Conservation (phyloP, 2,329 filamentous ascomycete genomes). For the Alternaria sp. region DNA sequence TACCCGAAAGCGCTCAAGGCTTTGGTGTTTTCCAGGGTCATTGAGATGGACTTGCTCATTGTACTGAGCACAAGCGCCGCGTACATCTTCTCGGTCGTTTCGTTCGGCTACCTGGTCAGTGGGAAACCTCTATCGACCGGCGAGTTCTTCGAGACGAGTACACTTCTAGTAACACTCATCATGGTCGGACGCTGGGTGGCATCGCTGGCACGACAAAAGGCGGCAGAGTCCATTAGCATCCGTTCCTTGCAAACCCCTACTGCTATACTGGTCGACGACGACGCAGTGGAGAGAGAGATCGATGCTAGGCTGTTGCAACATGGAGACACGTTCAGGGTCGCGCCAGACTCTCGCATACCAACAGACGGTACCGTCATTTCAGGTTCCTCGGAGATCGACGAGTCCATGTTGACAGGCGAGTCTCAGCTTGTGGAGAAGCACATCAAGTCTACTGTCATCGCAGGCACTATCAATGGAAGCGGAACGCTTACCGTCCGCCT, state of each 20-base stretch:
- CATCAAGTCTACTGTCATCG: constrained; percentile 64
- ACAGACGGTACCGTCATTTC: constrained; percentile 74
- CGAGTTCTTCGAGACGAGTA: constrained; percentile 65
- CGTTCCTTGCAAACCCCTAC: constrained; percentile 65
- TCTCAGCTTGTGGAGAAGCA: constrained; percentile 66
- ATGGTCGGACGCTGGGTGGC: constrained; percentile 61
- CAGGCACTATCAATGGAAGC: constrained; percentile 68
- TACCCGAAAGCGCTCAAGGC: constrained; percentile 71
- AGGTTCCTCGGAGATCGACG: constrained; percentile 72
- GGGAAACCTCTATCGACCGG: constrained; percentile 53
- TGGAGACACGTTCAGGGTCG: constrained; percentile 71
- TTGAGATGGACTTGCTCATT: constrained; percentile 70
- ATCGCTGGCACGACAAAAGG: constrained; percentile 59
- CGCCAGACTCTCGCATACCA: constrained; percentile 66
- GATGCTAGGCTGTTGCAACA: constrained; percentile 74
- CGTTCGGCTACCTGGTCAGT: constrained; percentile 54
- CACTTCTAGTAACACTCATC: constrained; percentile 63
- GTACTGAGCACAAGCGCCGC: constrained; percentile 13
- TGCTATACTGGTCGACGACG: constrained; percentile 60
- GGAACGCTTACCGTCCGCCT: constrained; percentile 62
- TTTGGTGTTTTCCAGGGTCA: constrained; percentile 65
- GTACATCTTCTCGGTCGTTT: constrained; percentile 49
- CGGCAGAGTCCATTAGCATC: constrained; percentile 61
- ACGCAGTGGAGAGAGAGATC: constrained; percentile 60
- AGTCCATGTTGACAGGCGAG: constrained; percentile 82